A percentile compares a stretch with the other conserved stretches of the same genome.
Conservation (phyloP, 2,329 filamentous ascomycete species). For the Diaporthe sp. region DNA sequence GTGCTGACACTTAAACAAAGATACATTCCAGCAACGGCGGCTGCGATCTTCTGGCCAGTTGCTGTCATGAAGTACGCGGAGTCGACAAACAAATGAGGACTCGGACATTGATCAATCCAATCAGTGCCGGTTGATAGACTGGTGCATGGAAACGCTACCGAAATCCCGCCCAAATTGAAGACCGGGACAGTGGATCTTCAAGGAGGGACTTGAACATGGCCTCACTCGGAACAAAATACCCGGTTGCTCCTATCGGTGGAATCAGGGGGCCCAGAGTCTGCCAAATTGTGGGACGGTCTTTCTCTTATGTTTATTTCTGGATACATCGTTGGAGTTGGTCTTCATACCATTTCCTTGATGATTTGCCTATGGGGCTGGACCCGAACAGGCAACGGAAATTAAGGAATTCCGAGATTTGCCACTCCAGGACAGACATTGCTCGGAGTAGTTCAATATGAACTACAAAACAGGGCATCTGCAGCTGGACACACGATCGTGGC, state of each 20-base stretch:
- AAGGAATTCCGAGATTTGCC: neutral
- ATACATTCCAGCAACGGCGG: constrained; percentile 24
- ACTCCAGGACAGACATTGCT: neutral
- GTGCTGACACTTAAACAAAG: neutral
- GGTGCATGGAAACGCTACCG: no score
- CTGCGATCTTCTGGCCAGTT: constrained; percentile 27
- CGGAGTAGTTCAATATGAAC: neutral
- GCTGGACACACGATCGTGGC: neutral
- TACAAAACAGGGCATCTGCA: neutral
- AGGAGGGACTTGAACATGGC: neutral
- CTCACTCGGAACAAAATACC: neutral
- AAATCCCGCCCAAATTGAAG: neutral
- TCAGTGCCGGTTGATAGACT: neutral
- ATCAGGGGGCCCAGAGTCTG: no score
- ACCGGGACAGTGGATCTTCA: neutral
- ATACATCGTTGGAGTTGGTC: neutral
- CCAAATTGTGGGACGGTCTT: neutral
- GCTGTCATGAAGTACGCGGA: constrained; percentile 27
- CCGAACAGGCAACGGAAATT: neutral
- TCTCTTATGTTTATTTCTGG: neutral
- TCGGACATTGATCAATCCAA: neutral
- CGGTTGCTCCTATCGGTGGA: neutral
- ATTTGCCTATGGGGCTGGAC: neutral
- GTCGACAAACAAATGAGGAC: constrained; percentile 11
- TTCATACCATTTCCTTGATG: neutral